Base-by-base conservation (phyloP, 768 basidiomycete species). In the Podaxis rugospora region DNA sequence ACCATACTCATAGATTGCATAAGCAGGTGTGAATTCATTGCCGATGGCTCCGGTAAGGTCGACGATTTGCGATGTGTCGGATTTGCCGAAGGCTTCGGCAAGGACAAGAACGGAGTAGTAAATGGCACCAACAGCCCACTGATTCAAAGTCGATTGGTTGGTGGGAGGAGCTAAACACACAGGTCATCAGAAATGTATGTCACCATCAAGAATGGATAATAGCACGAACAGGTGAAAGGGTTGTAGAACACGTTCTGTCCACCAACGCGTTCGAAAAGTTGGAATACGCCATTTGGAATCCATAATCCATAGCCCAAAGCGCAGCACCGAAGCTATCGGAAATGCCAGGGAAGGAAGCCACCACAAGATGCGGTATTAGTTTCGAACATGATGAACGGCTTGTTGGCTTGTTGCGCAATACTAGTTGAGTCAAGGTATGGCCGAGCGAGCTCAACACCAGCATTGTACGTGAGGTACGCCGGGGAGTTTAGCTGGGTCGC, bases 1-100 rank as follows among this genome's bases (percentile, higher is more conserved):
- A 16, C 83, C 84, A 60, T 87, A 80, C 69, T 93, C 89, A 68
- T 92, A 93, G 56, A 93, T 82, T 5, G 82, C 88, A 68, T 92
- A 88, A 5, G 81, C 78, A 61, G 90, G 88, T 4, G 87, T 88
- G 64, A 74, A 83, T 13, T 78, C 74, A 65, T 75, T 82, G n/a
- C 72, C 78, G 49, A 66, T 67, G 65, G 82, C 84, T 51, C 79
- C 77, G n/a, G 70, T 69, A 35, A 90, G 76, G 71, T 93, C 92
- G 36, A 89, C 72, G 32, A 93, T 78, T 62, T 83, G 88, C 1
- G 88, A 83, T 1, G 70, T 74, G 70, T 86, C 86, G 42, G 82
- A 81, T 49, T 79, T 75, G n/a, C 89, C 90, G 35, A 93, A 77
- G 3, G 81, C 78, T 70, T 93, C 92, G 0, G 90, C 82, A 42